Base-by-base conservation (phyloP, 2,329 filamentous ascomycete genomes). In the Thelonectria rubi region DNA sequence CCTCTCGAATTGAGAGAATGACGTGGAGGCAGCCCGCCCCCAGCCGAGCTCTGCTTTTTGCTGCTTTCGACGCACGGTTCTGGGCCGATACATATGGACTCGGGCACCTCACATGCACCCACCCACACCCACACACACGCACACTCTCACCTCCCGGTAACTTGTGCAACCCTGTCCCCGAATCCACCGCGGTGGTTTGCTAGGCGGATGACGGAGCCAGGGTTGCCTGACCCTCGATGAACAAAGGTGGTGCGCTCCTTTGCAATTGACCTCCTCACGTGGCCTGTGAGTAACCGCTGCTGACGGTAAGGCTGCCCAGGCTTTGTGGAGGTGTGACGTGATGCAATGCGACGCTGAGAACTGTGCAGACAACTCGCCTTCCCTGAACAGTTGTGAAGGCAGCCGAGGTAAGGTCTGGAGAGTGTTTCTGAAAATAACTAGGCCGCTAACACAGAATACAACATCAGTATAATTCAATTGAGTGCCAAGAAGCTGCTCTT, bases 11-110 rank as follows among this genome's bases (percentile, higher is more conserved):
- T 34, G 55, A 53, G 47, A 37, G 60, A 39, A 52, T 50, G 47
- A 39, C 58, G 62, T 68, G 59, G 69, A 69, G 65, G 66, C 63
- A 66, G 62, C 67, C 69, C 48, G 50, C 55, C 67, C 58, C 43
- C 56, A 63, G 60, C 59, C 55, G 62, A 58, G 57, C 55, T 65
- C 65, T 56, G 60, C 24, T 7, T 24, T 24, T 24, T 7, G 4
- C 7, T 24, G 60, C 32, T 39, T 42, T 58, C 39, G 52, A 55
- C 14, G 30, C 50, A 49, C 58, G 17, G 53, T 30, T 55, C 52
- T 43, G 47, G 43, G n/a, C 18, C 10, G 43, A 55, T 60, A 48
- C 55, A 60, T 63, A 51, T 65, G 48, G 49, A 48, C 48, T 43
- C 32, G 40, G 56, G 54, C 55, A 56, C 65, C 65, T 24, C 24